A percentile compares a stretch with the other conserved stretches of the same genome.
These are phyloP conservation scores for Magnolia changhungtana DNA, from an alignment of 164 flowering plant genomes.

Conservation along the genomic window DNA sequence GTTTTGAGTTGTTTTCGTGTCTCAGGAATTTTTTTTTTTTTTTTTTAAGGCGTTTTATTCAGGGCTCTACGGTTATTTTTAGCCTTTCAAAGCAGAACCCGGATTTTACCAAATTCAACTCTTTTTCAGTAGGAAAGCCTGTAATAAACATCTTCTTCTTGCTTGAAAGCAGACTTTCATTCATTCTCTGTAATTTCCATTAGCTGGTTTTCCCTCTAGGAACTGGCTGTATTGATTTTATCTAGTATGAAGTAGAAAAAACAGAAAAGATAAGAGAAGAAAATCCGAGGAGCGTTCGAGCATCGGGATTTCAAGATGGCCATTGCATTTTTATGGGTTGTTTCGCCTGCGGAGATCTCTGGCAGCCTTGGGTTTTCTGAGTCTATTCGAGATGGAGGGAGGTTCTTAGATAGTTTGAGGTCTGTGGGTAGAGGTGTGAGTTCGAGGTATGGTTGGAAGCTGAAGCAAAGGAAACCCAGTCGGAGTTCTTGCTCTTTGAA, in stretches of 20 bases:
- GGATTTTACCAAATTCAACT: not conserved
- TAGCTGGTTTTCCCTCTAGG: not conserved
- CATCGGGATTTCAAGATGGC: slow-evolving; percentile 29
- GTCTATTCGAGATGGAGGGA: slow-evolving; percentile 23
- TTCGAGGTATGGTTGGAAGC: slow-evolving; percentile 19
- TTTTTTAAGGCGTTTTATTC: not conserved
- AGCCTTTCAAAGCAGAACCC: not conserved
- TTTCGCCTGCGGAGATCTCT: slow-evolving; percentile 37
- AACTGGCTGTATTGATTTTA: not conserved
- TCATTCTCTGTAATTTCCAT: not conserved
- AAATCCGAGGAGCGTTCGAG: not conserved
- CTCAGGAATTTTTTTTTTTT: not conserved
- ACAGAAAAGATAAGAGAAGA: slow-evolving; percentile 1
- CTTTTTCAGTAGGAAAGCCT: not conserved
- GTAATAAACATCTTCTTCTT: not conserved
- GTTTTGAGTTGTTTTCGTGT: not conserved
- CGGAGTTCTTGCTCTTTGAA: slow-evolving; percentile 23
- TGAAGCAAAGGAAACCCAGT: slow-evolving; percentile 24
- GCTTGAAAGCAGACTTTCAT: not conserved
- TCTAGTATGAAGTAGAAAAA: not conserved
- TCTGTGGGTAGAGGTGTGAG: slow-evolving; percentile 13
- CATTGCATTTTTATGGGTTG: slow-evolving; percentile 38
- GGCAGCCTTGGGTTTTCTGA: slow-evolving; percentile 34
- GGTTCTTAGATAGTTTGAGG: slow-evolving; percentile 24
- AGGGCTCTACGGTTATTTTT: not conserved